Evolutionary conservation across 768 basidiomycete genomes (phyloP), one percentile per base, ranked within the genome.

Genomic region (Crucibulum laeve): DNA sequence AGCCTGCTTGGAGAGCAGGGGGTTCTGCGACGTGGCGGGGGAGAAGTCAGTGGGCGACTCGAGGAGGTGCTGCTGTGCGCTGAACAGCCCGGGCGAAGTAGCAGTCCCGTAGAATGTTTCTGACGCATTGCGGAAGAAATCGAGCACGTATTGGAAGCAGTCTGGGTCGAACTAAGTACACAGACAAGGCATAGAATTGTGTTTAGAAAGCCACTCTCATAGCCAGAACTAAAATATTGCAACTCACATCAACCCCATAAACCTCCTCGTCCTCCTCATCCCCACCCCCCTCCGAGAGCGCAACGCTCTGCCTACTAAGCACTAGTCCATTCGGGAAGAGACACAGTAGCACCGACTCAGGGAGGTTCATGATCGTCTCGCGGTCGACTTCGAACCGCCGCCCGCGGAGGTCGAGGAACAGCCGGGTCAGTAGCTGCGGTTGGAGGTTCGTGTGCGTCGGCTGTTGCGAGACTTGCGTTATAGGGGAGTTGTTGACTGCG

Each of bases 251-350:
- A 58, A 98, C 94, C 30, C 78, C 89, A 62, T 96, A 98, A 19
- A 97, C 82, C 57, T 97, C 93, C 58, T 95, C 94, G 53, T 89
- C 89, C 38, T 89, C 88, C 33, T 66, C 58, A 17, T 55, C 49
- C 30, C 82, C 87, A 21, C 81, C 85, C 17, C 81, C 84, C 45
- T 86, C 87, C 5, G 80, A 79, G 43, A 87, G 66, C 14, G 83
- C 83, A 5, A 79, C 77, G 47, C 86, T 87, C 58, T 94, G 90
- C 48, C 93, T 76, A 59, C 87, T 92, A 42, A 97, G 76, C 28
- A 97, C 92, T 47, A 97, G 80, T 15, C 95, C 96, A 57, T 98
- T 98, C 7, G 96, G 96, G 60, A 98, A 99, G 49, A 99, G 74
- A 64, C 94, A 97, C 26, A 99, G 72, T 42, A 98, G 75, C 36